Evolutionary conservation across 768 basidiomycete species (phyloP).

Genomic region (Calocera cornea): DNA sequence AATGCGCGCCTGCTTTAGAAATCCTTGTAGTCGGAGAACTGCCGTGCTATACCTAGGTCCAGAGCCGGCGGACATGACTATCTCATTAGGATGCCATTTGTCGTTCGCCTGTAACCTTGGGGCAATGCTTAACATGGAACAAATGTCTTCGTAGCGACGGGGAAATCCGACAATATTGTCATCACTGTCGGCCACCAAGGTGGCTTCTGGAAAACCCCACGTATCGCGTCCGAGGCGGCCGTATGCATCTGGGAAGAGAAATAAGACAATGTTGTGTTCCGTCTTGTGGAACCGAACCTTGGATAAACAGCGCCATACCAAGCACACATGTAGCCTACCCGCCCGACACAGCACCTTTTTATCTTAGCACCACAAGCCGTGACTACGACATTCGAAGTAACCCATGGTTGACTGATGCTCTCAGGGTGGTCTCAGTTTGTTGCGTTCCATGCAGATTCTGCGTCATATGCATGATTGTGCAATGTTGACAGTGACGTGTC

Average conservation of each 20-base stretch:
- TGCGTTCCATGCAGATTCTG: too few relatives aligned
- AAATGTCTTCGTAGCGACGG: neutral
- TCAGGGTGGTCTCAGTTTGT: too few relatives aligned
- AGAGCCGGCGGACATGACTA: neutral
- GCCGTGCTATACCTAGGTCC: neutral
- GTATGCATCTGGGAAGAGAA: neutral
- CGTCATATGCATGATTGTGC: too few relatives aligned
- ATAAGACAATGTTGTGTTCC: neutral
- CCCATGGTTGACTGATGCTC: too few relatives aligned
- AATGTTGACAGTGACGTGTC: too few relatives aligned
- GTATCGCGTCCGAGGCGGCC: neutral
- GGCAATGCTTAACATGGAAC: neutral
- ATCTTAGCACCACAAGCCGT: too few relatives aligned
- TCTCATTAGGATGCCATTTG: neutral
- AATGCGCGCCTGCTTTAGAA: neutral
- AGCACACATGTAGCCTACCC: too few relatives aligned
- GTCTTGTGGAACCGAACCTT: neutral
- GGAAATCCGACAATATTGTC: neutral
- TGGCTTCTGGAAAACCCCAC: neutral
- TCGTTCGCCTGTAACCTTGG: neutral
- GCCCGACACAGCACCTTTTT: too few relatives aligned
- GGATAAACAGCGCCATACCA: neutral
- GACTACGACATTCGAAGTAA: too few relatives aligned
- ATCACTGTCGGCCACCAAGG: neutral
- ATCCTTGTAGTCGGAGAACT: neutral